Evolutionary conservation across 306 rosid genomes (phyloP).

Genomic region (Rosa lucieae): DNA sequence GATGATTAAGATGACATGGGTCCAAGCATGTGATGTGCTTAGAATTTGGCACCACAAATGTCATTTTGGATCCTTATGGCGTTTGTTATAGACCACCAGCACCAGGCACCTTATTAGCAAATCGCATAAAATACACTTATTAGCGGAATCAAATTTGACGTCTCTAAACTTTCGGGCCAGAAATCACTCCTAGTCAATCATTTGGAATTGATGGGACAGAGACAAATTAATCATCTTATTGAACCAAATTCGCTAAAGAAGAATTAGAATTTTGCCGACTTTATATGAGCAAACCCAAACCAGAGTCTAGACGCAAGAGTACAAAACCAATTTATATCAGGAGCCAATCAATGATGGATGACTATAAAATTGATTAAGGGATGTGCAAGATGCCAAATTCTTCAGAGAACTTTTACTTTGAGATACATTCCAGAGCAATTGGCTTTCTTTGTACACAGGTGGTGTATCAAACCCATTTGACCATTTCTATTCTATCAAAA

Average conservation of each 20-base stretch:
- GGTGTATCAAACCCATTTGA: background rate
- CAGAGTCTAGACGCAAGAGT: too few species aligned
- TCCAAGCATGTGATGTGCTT: background rate
- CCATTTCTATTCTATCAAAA: background rate
- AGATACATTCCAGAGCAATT: background rate
- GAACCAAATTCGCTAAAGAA: too few species aligned
- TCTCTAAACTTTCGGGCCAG: background rate
- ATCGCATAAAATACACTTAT: background rate
- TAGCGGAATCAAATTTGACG: background rate
- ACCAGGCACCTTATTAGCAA: background rate
- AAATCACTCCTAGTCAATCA: background rate
- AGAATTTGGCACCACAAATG: background rate
- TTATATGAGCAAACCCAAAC: too few species aligned
- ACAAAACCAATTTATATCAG: too few species aligned
- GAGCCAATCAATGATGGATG: too few species aligned
- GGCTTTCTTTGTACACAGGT: background rate
- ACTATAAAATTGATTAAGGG: background rate
- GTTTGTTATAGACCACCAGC: background rate
- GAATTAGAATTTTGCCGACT: too few species aligned
- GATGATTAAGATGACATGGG: conserved; percentile 2
- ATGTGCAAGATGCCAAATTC: background rate
- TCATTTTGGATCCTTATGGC: background rate
- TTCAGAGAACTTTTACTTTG: background rate
- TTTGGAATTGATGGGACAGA: background rate
- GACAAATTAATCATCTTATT: background rate